Conservation (phyloP, 371 early-diverging fungal species). For the Lichtheimia corymbifera region DNA sequence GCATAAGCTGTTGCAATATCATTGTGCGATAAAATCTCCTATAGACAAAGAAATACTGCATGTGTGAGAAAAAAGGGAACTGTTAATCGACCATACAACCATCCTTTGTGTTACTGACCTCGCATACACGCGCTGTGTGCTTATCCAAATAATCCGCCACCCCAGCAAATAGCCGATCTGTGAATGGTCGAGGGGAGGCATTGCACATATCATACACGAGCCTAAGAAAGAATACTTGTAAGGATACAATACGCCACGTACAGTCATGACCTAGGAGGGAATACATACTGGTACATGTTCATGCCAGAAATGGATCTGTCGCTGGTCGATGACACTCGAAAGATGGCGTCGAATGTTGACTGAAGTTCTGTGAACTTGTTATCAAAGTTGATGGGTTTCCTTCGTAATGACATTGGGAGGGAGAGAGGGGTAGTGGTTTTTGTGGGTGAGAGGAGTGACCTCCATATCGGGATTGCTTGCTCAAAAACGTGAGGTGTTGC, state of each 20-base stretch:
- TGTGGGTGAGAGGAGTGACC: too few species aligned
- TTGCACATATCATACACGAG: conserved; percentile 68
- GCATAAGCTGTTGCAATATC: conserved; percentile 78
- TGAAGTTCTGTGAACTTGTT: conserved; percentile 55
- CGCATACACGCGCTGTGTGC: conserved; percentile 55
- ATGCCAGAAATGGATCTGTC: conserved; percentile 58
- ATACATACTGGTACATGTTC: conserved; percentile 70
- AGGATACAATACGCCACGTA: too few species aligned
- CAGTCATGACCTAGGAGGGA: too few species aligned
- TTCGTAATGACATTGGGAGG: conserved; percentile 54
- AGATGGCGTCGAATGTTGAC: conserved; percentile 59
- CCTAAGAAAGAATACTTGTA: conserved; percentile 13
- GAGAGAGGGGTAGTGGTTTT: neutral
- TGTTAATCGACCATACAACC: neutral
- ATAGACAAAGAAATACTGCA: neutral
- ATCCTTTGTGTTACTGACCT: conserved; percentile 38
- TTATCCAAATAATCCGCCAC: conserved; percentile 70
- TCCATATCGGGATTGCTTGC: too few species aligned
- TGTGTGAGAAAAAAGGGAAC: too few species aligned
- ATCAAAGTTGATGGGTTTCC: conserved; percentile 65
- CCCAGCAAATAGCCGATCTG: conserved; percentile 68
- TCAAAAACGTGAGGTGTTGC: too few species aligned
- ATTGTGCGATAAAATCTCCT: conserved; percentile 64
- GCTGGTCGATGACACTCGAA: conserved; percentile 46
- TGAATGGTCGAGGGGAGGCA: conserved; percentile 72